Base-by-base conservation (phyloP, 2,329 filamentous ascomycete species). In the Fusarium agapanthi region DNA sequence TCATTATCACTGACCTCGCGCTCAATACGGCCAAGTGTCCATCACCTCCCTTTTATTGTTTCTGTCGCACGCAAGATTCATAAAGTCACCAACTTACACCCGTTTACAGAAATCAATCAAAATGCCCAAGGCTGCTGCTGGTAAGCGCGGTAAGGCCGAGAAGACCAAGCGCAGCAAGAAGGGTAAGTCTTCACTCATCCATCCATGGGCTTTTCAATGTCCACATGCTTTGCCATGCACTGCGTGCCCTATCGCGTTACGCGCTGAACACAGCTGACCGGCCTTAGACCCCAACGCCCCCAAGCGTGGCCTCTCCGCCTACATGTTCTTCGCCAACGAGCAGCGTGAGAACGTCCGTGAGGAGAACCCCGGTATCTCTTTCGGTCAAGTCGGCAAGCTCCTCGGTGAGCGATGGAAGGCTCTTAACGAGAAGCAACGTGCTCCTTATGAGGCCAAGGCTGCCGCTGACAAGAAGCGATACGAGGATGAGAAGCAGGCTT, bases 271-370 rank as follows among this genome's bases (percentile, higher is more conserved):
- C 22, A 11, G 41, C 64, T 74, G 47, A 74, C 38, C 35, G 16
- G 16, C 22, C 14, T 79, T 79, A 97, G 95, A 98, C 86, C 95
- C 95, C 85, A 98, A 98, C 86, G 95, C 95, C 69, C 96, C 96
- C 84, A 99, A 98, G 95, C 95, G 96, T 86, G 96, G 95, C 88
- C 94, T 99, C 56, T 98, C 96, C 60, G 96, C 96, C 74, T 99
- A 99, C 91, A 99, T 99, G 96, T 98, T 98, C 92, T 99, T 98
- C 84, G 96, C 96, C 90, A 98, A 98, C 82, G 96, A 98, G 86
- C 94, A 98, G 87, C 95, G 96, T 79, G 95, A 98, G 83, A 97
- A 96, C 84, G 96, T 99, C 78, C 94, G 96, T 79, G 95, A 97
- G 83, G 95, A 98, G 86, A 98, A 98, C 89, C 95, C 95, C 43